Base-by-base conservation (phyloP, 495 filamentous ascomycete species). In the Penicillium alfredii region DNA sequence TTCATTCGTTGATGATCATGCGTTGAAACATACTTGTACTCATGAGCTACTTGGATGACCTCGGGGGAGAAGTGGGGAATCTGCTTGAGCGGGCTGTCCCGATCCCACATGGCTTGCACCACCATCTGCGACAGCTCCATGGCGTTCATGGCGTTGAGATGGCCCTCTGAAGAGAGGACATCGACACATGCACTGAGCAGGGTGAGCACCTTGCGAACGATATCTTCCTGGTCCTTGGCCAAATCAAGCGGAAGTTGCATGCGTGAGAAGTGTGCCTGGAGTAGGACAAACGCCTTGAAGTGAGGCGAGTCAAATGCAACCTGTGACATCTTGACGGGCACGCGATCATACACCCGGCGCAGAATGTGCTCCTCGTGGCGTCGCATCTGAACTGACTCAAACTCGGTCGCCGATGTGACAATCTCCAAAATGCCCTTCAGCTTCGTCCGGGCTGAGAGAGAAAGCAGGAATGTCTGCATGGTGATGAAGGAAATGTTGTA, bases 111-210 rank as follows among this genome's bases (percentile, higher is more conserved):
- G 18, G 86, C 88, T 61, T 99, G 92, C 12, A 99, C 88, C 37
- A 90, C 84, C 92, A 99, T 99, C 61, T 99, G 92, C 14, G 88
- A 94, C 81, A 99, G 84, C 62, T 99, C 92, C 92, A 99, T 99
- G 16, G 93, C 92, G 49, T 80, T 86, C 81, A 94, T 92, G 38
- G 92, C 90, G 53, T 97, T 99, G 33, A 97, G 64, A 42, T 97
- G 89, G 30, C 90, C 93, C 38, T 97, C 89, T 4, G 90, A 96
- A 6, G 88, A 94, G 29, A 99, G 77, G 8, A 99, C 87, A 56
- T 99, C 92, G 9, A 97, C 92, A 53, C 76, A 84, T 18, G 92
- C 92, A 59, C 85, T 90, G 34, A 99, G 72, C 6, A 99, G 71
- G 53, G 86, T 87, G 30, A 97, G 68, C 7, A 95, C 74, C 57